Percentiles rank a stretch among this genome's conserved stretches.
These are phyloP conservation scores for Adansonia madagascariensis DNA, from an alignment of 441 rosid species.

Conservation along the genomic window DNA sequence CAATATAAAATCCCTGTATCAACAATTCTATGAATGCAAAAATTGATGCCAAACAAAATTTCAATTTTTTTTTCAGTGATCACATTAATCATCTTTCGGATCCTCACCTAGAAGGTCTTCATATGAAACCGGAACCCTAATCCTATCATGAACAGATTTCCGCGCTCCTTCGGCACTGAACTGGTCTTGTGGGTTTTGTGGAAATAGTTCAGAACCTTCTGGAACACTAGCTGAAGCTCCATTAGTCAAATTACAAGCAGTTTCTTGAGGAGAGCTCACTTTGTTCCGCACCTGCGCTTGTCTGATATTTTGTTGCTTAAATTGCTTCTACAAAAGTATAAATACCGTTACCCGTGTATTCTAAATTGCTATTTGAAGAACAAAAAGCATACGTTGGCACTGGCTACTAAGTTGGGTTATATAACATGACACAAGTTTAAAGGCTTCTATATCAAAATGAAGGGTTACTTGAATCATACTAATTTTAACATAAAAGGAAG, in stretches of 20 bases:
- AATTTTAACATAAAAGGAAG: not conserved
- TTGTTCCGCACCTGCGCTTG: constrained; percentile 37
- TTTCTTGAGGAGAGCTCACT: constrained; percentile 38
- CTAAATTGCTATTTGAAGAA: not conserved
- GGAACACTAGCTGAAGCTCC: constrained; percentile 31
- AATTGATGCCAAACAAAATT: constrained; percentile 9
- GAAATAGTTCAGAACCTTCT: constrained; percentile 32
- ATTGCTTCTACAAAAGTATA: constrained; percentile 67
- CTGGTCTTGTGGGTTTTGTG: constrained; percentile 35
- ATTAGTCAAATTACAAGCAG: constrained; percentile 30
- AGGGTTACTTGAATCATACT: not conserved
- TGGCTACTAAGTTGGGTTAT: too few species aligned
- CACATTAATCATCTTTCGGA: constrained; percentile 33
- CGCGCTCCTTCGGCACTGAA: constrained; percentile 39
- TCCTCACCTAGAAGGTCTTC: constrained; percentile 64
- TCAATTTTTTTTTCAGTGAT: constrained; percentile 13
- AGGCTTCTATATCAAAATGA: not conserved
- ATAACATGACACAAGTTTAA: not conserved
- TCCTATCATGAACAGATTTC: constrained; percentile 68
- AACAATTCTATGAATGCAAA: constrained; percentile 10
- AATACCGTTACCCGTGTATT: not conserved
- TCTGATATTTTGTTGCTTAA: constrained; percentile 50
- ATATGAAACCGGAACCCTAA: constrained; percentile 85
- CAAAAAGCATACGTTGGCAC: not conserved
- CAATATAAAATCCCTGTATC: constrained; percentile 3